Base-by-base conservation (phyloP, 257 asterid genomes). In the Rehmannia glutinosa region DNA sequence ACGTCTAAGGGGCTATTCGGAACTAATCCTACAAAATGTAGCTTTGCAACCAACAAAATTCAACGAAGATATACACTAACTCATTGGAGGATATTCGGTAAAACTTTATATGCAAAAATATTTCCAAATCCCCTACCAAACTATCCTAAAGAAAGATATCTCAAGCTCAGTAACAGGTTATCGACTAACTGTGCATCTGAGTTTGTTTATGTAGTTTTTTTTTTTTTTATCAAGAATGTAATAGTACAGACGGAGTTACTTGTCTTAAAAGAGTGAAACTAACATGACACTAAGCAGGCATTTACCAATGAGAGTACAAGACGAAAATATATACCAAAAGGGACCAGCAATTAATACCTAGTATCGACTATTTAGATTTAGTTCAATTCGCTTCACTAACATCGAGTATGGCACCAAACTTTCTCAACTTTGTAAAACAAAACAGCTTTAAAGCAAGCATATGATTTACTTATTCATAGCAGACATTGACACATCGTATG, bases 111-210 rank as follows among this genome's bases (percentile, higher is more conserved):
- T 1, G 17, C 3, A 15, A 8, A 46, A 36, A 8, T 10, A 2
- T 7, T 19, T 72, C 5, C 13, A 66, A 25, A 38, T 47, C n/a
- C n/a, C n/a, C n/a, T n/a, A n/a, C n/a, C n/a, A n/a, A n/a, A n/a
- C n/a, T n/a, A n/a, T n/a, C n/a, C n/a, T n/a, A n/a, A 62, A 42
- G n/a, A n/a, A 49, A 66, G 20, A 54, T 11, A 61, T 50, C 17
- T 13, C 21, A 52, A 52, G 74, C 33, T 45, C 28, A 23, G 43
- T 62, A 11, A 61, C 16, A 39, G 38, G 43, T 45, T n/a, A n/a
- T n/a, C 46, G 50, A 25, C 21, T 16, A 56, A 57, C 38, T 20
- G 47, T 27, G 46, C 4, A 11, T 21, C 43, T 6, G 24, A 64
- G 24, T 42, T 32, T 10, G 21, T 10, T 69, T 10, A 21, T 10